These are phyloP conservation scores for Globisporangium orthogonon DNA, from an alignment of 352 stramenopile species.

Conservation along the genomic window DNA sequence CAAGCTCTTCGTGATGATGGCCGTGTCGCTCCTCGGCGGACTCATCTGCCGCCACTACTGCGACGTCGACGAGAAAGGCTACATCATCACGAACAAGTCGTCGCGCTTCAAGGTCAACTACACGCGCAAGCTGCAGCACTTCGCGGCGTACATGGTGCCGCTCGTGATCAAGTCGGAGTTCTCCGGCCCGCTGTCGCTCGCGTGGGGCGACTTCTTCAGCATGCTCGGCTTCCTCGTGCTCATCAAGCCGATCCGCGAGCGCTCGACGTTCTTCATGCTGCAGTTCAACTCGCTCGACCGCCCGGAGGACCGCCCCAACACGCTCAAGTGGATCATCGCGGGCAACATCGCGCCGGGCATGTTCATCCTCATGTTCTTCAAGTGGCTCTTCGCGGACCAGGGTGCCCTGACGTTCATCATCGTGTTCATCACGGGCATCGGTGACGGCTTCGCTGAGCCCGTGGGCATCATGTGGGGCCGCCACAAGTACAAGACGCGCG, in stretches of 20 bases:
- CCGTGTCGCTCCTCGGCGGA: slow-evolving; percentile 52
- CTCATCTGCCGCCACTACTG: slow-evolving; percentile 79
- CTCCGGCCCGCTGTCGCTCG: slow-evolving; percentile 48
- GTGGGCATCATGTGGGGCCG: slow-evolving; percentile 75
- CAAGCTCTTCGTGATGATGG: slow-evolving; percentile 52
- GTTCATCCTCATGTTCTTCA: slow-evolving; percentile 83
- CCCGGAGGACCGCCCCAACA: slow-evolving; percentile 77
- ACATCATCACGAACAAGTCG: slow-evolving; percentile 83
- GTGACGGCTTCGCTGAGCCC: slow-evolving; percentile 67
- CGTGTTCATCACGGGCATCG: slow-evolving; percentile 80
- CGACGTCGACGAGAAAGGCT: slow-evolving; percentile 70
- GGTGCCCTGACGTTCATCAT: slow-evolving; percentile 65
- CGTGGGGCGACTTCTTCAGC: slow-evolving; percentile 81
- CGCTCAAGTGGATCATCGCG: slow-evolving; percentile 83
- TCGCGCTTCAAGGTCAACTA: slow-evolving; percentile 88
- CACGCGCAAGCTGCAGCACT: slow-evolving; percentile 81
- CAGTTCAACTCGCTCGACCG: slow-evolving; percentile 87
- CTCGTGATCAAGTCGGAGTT: slow-evolving; percentile 69
- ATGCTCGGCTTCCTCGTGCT: slow-evolving; percentile 78
- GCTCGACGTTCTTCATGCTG: slow-evolving; percentile 83
- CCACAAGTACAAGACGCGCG: slow-evolving; percentile 84
- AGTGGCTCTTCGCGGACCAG: slow-evolving; percentile 68
- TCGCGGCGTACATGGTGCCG: slow-evolving; percentile 79
- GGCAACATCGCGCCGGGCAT: slow-evolving; percentile 55
- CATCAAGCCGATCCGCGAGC: slow-evolving; percentile 79